Conservation (phyloP, 1,284 basidiomycete genomes). For the Moniliophthora roreri region DNA sequence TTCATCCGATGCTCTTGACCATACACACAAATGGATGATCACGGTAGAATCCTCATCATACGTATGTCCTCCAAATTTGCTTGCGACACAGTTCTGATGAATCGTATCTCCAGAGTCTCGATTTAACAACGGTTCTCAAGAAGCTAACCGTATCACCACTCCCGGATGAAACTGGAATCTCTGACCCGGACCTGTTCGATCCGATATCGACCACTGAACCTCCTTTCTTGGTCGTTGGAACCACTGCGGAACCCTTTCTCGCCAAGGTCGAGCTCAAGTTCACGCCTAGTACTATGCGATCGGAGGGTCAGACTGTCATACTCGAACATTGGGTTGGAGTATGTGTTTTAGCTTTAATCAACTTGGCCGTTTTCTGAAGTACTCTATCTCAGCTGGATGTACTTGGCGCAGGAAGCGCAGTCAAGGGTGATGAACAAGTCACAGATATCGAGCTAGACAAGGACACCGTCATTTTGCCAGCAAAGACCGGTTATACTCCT, state of each 20-base stretch:
- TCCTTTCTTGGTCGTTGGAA: slow-evolving; percentile 60
- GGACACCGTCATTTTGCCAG: slow-evolving; percentile 50
- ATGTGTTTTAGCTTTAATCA: slow-evolving; percentile 20
- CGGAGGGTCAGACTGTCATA: slow-evolving; percentile 29
- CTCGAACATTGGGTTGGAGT: slow-evolving; percentile 80
- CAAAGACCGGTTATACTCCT: slow-evolving; percentile 26
- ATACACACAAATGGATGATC: slow-evolving; percentile 74
- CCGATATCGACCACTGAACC: slow-evolving; percentile 39
- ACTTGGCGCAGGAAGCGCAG: slow-evolving; percentile 43
- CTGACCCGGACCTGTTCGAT: slow-evolving; percentile 24
- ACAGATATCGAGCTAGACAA: slow-evolving; percentile 72
- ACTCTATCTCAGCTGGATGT: slow-evolving; percentile 53
- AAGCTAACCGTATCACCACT: slow-evolving; percentile 48
- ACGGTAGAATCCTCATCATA: slow-evolving; percentile 69
- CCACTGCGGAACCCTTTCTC: slow-evolving; percentile 60
- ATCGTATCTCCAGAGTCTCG: slow-evolving; percentile 36
- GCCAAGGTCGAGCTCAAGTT: slow-evolving; percentile 60
- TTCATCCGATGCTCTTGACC: slow-evolving; percentile 26
- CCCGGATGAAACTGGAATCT: slow-evolving; percentile 37
- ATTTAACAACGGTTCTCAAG: slow-evolving; percentile 53
- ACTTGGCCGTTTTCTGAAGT: neutral
- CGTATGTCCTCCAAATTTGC: slow-evolving; percentile 37
- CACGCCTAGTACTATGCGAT: slow-evolving; percentile 19
- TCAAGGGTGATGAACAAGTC: slow-evolving; percentile 67
- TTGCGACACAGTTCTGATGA: slow-evolving; percentile 10